Conservation (phyloP, 2,329 filamentous ascomycete species). For the Phaeophleospora eucalypticola region DNA sequence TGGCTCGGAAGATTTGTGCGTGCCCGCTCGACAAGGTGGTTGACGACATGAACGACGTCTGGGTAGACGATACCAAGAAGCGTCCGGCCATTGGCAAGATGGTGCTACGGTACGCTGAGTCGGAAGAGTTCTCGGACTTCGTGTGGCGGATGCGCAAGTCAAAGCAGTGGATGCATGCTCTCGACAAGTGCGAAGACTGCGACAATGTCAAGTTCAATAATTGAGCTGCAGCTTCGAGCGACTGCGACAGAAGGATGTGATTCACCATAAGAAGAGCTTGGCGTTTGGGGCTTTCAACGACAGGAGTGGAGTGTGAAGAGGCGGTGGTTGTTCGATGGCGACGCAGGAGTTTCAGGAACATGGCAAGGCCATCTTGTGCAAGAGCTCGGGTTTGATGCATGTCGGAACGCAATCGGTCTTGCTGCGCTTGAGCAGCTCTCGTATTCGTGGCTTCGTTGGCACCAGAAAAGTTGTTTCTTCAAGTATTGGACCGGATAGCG, state of each 20-base stretch:
- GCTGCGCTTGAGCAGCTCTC: no score
- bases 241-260: neutral
- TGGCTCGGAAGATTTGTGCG: slow-evolving; percentile 8
- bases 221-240: neutral
- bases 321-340: no score
- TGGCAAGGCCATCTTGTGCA: no score
- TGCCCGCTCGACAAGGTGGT: slow-evolving; percentile 7
- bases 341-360: no score
- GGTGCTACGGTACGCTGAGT: slow-evolving; percentile 6
- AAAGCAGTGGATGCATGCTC: slow-evolving; percentile 9
- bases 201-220: slow-evolving; percentile 10
- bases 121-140: slow-evolving; percentile 12
- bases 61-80: neutral
- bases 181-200: slow-evolving; percentile 11
- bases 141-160: slow-evolving; percentile 15
- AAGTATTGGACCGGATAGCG: no score
- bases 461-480: no score
- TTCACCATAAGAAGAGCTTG: no score
- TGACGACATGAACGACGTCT: neutral
- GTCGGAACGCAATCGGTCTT: no score
- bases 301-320: no score
- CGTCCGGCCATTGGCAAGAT: slow-evolving; percentile 3
- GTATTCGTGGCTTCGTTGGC: no score
- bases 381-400: no score
- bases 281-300: neutral